Conservation (phyloP, 805 yeast genomes). For the Babjeviella inositovora region DNA sequence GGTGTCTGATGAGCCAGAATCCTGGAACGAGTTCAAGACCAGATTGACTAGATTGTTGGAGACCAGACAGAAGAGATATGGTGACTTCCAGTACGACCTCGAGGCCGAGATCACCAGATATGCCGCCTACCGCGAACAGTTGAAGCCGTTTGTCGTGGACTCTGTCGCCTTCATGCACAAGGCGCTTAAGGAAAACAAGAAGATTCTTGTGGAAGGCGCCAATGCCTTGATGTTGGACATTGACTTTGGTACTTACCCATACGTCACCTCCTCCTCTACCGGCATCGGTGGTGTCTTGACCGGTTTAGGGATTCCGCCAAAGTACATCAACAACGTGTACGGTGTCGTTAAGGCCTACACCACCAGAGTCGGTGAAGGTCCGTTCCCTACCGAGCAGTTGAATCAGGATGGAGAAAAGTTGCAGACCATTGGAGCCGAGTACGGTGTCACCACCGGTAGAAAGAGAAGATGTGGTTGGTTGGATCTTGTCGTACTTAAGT, state of each 20-base stretch:
- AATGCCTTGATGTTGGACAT: constrained; percentile 95
- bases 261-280: constrained; percentile 88
- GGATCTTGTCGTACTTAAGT: constrained; percentile 86
- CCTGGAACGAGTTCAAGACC: constrained; percentile 83
- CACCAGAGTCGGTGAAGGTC: constrained; percentile 98
- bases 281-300: constrained; percentile 97
- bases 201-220: constrained; percentile 92
- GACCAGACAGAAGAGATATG: constrained; percentile 81
- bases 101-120: constrained; percentile 70
- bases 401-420: constrained; percentile 74
- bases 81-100: constrained; percentile 76
- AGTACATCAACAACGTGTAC: constrained; percentile 57
- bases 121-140: constrained; percentile 53
- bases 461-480: constrained; percentile 99
- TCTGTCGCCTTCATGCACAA: constrained; percentile 72
- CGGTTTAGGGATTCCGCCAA: constrained; percentile 94
- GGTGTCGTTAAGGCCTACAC: constrained; percentile 99
- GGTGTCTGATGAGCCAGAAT: constrained; percentile 74
- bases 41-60: constrained; percentile 63
- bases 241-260: constrained; percentile 97
- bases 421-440: constrained; percentile 89
- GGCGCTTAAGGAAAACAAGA: constrained; percentile 65
- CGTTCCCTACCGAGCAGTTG: constrained; percentile 96
- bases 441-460: constrained; percentile 97
- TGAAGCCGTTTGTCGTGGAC: constrained; percentile 89